Evolutionary conservation across 2,329 filamentous ascomycete species (phyloP), one percentile per base, ranked within the genome.

Genomic region (Rutstroemia sydowiana): DNA sequence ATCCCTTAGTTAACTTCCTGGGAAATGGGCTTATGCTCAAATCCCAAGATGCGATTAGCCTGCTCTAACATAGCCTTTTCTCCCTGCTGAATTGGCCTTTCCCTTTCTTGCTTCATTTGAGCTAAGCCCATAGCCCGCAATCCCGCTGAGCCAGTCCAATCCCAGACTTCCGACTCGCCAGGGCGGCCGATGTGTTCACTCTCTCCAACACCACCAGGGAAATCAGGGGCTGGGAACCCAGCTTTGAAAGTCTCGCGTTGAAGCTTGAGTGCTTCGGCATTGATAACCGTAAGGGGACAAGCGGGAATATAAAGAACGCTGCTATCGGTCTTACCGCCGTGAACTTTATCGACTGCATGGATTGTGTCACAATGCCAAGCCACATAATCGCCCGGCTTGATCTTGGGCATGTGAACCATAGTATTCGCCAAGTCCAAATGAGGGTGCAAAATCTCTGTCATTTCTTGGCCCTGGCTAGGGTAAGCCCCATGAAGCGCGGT

Each of bases 251-350:
- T 78, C n/a, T 79, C 73, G 20, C 85, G 77, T 70, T 95, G 88
- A n/a, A 79, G 76, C 2, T 70, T 75, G 1, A 92, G 72, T 63
- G 90, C 92, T 18, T 77, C 69, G 0, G 85, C 82, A 61, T 93
- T 95, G 42, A 74, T 71, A 45, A 84, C 78, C 0, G 89, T 95
- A 28, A 89, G 75, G 0, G 91, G 90, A 50, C 87, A 93, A 0
- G 88, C 84, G 0, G 91, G 90, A 51, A 96, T 95, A 63, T 96
- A 96, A 54, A 96, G 64, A 0, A 95, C 91, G 60, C 84, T 90
- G 0, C 87, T 89, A 67, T 96, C 91, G 0, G 72, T 68, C 1
- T 70, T 74, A 1, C 91, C 92, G 1, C 68, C 69, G 65, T 96
- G 91, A 1, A 83, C 74, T 58, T 81, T 84, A 70, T 96, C 91